These are phyloP conservation scores for Penicillium bovifimosum DNA, from an alignment of 495 filamentous ascomycete species.

Conservation along the genomic window DNA sequence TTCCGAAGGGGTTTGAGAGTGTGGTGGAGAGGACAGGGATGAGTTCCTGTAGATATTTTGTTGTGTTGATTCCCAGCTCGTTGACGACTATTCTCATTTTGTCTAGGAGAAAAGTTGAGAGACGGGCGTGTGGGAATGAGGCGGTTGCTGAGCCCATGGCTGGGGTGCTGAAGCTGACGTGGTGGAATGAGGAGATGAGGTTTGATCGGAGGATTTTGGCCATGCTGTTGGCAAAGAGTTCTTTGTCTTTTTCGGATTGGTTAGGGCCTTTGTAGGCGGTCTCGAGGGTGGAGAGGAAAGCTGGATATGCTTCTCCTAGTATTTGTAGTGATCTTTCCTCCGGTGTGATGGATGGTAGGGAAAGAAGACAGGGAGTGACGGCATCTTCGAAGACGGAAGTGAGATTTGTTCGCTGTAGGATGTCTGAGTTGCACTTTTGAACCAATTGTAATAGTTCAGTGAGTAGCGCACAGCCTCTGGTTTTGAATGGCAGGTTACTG, in stretches of 20 bases:
- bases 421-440: slow-evolving; percentile 35
- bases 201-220: slow-evolving; percentile 36
- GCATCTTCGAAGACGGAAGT: slow-evolving; percentile 74
- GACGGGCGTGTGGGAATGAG: slow-evolving; percentile 38
- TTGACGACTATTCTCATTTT: slow-evolving; percentile 49
- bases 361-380: slow-evolving; percentile 64
- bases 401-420: slow-evolving; percentile 69
- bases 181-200: slow-evolving; percentile 44
- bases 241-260: slow-evolving; percentile 11
- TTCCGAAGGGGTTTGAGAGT: slow-evolving; percentile 65
- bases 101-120: slow-evolving; percentile 52
- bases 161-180: slow-evolving; percentile 44
- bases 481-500: slow-evolving; percentile 47
- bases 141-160: slow-evolving; percentile 41
- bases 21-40: slow-evolving; percentile 62
- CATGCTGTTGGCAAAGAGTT: slow-evolving; percentile 17
- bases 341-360: slow-evolving; percentile 74
- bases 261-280: slow-evolving; percentile 27
- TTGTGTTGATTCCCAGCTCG: slow-evolving; percentile 61
- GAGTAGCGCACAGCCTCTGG: slow-evolving; percentile 56
- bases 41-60: slow-evolving; percentile 70
- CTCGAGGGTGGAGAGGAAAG: slow-evolving; percentile 54
- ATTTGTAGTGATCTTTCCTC: slow-evolving; percentile 62
- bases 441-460: slow-evolving; percentile 56
- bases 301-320: slow-evolving; percentile 60